Evolutionary conservation across 2,329 filamentous ascomycete species (phyloP), one percentile per base, ranked within the genome.

Genomic region (Amauroascus verrucosus): DNA sequence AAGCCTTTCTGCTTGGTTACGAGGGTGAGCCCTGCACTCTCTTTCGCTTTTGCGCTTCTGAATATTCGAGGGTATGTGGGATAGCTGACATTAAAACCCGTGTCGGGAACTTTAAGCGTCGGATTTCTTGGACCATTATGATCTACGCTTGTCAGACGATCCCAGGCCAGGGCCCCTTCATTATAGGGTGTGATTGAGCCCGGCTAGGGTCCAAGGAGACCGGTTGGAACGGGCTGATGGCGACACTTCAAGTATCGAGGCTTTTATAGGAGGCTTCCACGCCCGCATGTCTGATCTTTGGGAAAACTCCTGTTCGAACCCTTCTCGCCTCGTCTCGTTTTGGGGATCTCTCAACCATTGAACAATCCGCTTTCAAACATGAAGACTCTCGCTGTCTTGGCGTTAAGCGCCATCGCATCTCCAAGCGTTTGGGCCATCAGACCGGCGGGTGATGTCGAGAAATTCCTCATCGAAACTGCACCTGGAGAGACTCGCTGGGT

Each of bases 401-500:
- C 38, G 37, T 22, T 51, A 2, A 37, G 48, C 24, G 48, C 48
- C 16, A 26, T 33, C 9, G 30, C 26, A 13, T 41, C n/a, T 18
- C 48, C 37, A 11, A 24, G 48, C 33, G 48, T 37, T 22, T 51
- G 24, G 35, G 48, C 48, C n/a, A 9, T 18, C 35, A 51, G 16
- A n/a, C 38, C 48, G 14, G 26, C 37, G 6, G 30, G 11, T 33
- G 38, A 26, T 20, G 37, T 32, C 18, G 48, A 51, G 20, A 48
- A 54, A 40, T 54, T 54, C 40, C 20, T 54, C 18, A 37, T 54
- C n/a, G 53, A 54, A 40, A 44, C 40, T 20, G 47, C 46, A 14
- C 53, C 53, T 43, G 53, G 53, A 26, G 38, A 54, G 38, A 45
- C 46, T 33, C 45, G 41, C 28, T 54, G 53, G 53, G 47, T 54